Conservation (phyloP, 1,139 yeast genomes). For the Blastobotrys serpentis region DNA sequence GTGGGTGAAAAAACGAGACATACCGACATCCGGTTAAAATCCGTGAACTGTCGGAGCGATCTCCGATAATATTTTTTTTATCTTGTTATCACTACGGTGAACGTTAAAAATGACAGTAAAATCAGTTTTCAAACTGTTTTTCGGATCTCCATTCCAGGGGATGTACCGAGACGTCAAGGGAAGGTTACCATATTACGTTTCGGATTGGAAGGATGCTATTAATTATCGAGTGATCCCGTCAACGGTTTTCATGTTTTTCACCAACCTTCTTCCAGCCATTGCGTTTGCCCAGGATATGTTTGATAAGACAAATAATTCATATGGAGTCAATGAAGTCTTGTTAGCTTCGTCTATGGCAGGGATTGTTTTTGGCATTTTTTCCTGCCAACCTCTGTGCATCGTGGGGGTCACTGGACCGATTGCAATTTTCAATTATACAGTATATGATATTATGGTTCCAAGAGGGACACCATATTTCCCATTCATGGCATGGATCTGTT, state of each 20-base stretch:
- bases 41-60: too few relatives aligned
- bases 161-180: conserved; percentile 53
- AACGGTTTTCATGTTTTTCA: conserved; percentile 77
- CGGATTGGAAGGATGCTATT: conserved; percentile 81
- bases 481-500: conserved; percentile 93
- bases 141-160: conserved; percentile 51
- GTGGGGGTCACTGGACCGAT: conserved; percentile 98
- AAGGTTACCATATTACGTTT: conserved; percentile 63
- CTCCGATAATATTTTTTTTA: too few relatives aligned
- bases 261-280: conserved; percentile 86
- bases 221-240: conserved; percentile 90
- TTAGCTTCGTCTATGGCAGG: conserved; percentile 87
- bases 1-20: too few relatives aligned
- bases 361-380: conserved; percentile 75
- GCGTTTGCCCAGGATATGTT: conserved; percentile 98
- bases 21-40: too few relatives aligned
- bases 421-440: conserved; percentile 86
- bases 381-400: conserved; percentile 90
- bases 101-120: not conserved
- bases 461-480: conserved; percentile 73
- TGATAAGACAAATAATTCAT: conserved; percentile 75
- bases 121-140: conserved; percentile 14
- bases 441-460: conserved; percentile 72
- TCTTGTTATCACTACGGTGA: too few relatives aligned
- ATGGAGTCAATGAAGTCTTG: conserved; percentile 88